Evolutionary conservation across 345 rosid species (phyloP).

Genomic region (Eucalyptus paniculata): DNA sequence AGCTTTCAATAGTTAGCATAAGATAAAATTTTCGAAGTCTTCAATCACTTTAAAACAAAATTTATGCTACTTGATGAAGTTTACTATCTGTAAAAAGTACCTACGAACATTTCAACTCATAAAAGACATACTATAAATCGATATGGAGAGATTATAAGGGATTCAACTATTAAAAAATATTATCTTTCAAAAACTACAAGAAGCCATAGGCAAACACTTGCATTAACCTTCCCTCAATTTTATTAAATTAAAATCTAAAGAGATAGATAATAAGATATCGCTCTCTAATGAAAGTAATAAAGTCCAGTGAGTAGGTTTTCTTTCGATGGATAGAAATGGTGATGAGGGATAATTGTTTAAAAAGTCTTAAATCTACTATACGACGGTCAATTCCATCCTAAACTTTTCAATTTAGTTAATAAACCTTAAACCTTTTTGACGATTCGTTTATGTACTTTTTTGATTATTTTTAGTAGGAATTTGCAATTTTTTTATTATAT

Average conservation of each 20-base stretch:
- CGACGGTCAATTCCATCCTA: too few species aligned
- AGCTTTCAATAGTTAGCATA: background rate
- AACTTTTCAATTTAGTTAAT: too few species aligned
- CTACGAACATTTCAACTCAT: background rate
- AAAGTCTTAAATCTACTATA: too few species aligned
- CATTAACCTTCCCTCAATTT: background rate
- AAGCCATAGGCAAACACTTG: background rate
- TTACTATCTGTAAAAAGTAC: background rate
- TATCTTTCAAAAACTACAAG: too few species aligned
- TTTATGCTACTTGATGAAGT: background rate
- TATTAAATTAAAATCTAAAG: background rate
- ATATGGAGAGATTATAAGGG: background rate
- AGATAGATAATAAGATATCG: background rate
- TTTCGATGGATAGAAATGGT: too few species aligned
- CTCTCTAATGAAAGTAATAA: background rate
- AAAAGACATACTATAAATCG: background rate
- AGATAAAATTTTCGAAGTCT: too few species aligned
- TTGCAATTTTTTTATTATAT: too few species aligned
- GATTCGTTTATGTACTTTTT: too few species aligned
- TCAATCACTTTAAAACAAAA: background rate
- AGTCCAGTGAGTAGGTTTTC: background rate
- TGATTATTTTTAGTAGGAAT: rapidly evolving
- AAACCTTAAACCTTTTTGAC: too few species aligned
- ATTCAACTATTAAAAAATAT: background rate
- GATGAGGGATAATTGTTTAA: background rate